Conservation (phyloP, 1,284 basidiomycete genomes). For the Ceratobasidium sp. region DNA sequence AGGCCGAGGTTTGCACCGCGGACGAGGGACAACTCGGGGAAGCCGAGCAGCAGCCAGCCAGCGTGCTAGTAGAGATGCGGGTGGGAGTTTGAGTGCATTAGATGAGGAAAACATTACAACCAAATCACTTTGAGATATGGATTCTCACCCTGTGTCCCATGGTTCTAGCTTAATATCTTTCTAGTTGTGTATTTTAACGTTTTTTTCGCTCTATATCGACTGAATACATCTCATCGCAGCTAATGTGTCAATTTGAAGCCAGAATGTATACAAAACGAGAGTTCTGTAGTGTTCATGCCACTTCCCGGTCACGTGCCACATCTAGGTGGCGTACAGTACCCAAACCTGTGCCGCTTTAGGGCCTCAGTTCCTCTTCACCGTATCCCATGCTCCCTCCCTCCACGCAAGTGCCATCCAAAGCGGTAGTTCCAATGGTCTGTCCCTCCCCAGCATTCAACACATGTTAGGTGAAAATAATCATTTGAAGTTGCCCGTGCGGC, state of each 20-base stretch:
- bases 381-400: conserved; percentile 9
- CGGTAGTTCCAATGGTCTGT: background rate
- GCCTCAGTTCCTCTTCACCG: background rate
- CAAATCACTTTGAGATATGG: background rate
- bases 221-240: background rate
- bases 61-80: background rate
- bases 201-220: background rate
- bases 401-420: conserved; percentile 7
- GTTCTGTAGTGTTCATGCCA: background rate
- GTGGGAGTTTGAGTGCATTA: background rate
- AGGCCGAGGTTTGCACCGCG: background rate
- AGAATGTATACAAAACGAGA: background rate
- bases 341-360: conserved; percentile 13
- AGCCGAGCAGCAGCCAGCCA: background rate
- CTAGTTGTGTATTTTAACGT: background rate
- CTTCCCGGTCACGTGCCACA: conserved; percentile 2
- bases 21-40: background rate
- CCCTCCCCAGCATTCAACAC: background rate
- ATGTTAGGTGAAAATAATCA: background rate
- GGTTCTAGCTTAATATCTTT: background rate
- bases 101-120: background rate
- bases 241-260: background rate
- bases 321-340: background rate
- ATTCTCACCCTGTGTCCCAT: background rate
- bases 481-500: background rate